These are phyloP conservation scores for Fusarium sp. DNA, from an alignment of 2,329 filamentous ascomycete species.

Conservation along the genomic window DNA sequence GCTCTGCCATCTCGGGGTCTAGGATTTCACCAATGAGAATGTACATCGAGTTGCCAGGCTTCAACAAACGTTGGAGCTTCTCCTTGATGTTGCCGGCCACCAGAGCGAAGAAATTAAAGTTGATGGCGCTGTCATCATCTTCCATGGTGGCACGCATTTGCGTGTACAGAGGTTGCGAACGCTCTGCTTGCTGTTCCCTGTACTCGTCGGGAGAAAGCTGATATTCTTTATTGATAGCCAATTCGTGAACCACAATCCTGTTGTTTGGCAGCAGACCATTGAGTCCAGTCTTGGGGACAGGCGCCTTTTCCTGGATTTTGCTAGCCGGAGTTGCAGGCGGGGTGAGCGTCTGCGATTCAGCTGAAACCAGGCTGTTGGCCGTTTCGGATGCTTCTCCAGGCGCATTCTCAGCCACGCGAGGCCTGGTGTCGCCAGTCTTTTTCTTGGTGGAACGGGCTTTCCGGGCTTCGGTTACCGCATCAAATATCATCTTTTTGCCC, in stretches of 20 bases:
- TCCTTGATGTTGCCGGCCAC: constrained; percentile 76
- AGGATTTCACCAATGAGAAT: constrained; percentile 78
- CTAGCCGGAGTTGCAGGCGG: constrained; percentile 61
- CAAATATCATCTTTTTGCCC: constrained; percentile 76
- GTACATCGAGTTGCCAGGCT: constrained; percentile 76
- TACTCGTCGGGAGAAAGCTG: constrained; percentile 71
- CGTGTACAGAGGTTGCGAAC: constrained; percentile 60
- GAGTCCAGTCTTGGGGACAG: constrained; percentile 52
- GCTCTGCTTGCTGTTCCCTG: constrained; percentile 63
- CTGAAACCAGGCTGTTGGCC: constrained; percentile 50
- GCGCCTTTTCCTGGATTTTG: constrained; percentile 52
- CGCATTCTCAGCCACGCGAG: constrained; percentile 66
- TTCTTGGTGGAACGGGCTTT: constrained; percentile 71
- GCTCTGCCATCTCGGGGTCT: constrained; percentile 74
- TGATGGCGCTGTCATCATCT: constrained; percentile 69
- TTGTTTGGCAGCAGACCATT: constrained; percentile 74
- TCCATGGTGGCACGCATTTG: constrained; percentile 71
- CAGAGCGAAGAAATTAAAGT: constrained; percentile 73
- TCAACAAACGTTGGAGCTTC: constrained; percentile 76
- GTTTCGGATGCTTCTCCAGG: constrained; percentile 51
- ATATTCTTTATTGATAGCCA: constrained; percentile 82
- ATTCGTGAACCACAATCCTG: constrained; percentile 77
- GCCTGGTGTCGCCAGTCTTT: constrained; percentile 74
- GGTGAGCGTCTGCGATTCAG: constrained; percentile 61
- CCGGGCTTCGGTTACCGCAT: constrained; percentile 77